A percentile compares a stretch with the other conserved stretches of the same genome.
Conservation (phyloP, 805 yeast genomes). For the Sugiyamaella lignohabitans region DNA sequence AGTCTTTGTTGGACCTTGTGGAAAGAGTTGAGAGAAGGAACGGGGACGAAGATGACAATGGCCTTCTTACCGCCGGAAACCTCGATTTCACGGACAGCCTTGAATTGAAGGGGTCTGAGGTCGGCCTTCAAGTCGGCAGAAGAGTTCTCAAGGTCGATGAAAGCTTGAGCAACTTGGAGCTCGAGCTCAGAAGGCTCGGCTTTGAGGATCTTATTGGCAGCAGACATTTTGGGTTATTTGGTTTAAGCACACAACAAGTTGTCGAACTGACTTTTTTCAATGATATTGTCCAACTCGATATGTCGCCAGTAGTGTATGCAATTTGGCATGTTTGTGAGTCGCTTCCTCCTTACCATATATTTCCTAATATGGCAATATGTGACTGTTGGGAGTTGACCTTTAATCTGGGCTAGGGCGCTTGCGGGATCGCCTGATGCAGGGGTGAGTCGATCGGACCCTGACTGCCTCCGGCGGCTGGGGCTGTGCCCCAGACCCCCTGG, state of each 20-base stretch:
- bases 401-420: too few species aligned
- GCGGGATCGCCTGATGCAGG: too few species aligned
- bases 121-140: constrained; percentile 96
- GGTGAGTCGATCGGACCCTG: too few species aligned
- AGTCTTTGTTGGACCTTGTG: constrained; percentile 90
- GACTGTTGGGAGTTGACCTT: too few species aligned
- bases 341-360: too few species aligned
- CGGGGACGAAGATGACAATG: constrained; percentile 96
- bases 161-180: constrained; percentile 98
- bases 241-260: not conserved
- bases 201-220: constrained; percentile 91
- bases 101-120: constrained; percentile 97
- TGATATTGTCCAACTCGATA: too few species aligned
- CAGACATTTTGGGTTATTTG: constrained; percentile 68
- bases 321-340: too few species aligned
- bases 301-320: too few species aligned
- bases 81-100: constrained; percentile 96
- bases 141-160: constrained; percentile 87
- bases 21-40: constrained; percentile 95
- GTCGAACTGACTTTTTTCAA: too few species aligned
- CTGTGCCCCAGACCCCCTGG: not conserved
- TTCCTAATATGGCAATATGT: too few species aligned
- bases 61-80: constrained; percentile 99
- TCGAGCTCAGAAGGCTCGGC: constrained; percentile 97
- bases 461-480: constrained; percentile 1